Percentiles rank a stretch among this genome's conserved stretches.
Conservation (phyloP, 805 yeast genomes). For the Saccharomyces paradoxus region DNA sequence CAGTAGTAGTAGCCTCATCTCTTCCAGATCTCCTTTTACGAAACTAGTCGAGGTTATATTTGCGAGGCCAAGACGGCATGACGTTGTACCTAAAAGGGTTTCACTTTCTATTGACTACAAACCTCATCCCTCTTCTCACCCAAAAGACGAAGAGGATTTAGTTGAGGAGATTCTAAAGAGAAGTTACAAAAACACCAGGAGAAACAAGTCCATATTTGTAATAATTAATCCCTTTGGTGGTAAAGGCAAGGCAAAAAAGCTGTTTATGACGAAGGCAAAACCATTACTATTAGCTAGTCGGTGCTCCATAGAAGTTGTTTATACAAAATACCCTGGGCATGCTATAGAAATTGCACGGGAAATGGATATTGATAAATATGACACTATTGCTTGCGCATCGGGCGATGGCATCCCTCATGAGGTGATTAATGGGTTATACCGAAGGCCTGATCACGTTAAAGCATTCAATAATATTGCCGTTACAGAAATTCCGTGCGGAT, state of each 20-base stretch:
- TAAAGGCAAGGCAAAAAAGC: slow-evolving; percentile 58
- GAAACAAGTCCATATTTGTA: slow-evolving; percentile 46
- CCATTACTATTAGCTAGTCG: slow-evolving; percentile 72
- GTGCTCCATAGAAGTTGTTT: slow-evolving; percentile 44
- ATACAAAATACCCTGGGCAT: slow-evolving; percentile 64
- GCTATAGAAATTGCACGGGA: slow-evolving; percentile 62
- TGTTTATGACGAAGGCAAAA: slow-evolving; percentile 48
- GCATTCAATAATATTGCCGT: slow-evolving; percentile 62
- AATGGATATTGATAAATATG: slow-evolving; percentile 50
- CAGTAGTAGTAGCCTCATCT: background rate
- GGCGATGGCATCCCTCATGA: slow-evolving; percentile 98
- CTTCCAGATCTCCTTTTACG: background rate
- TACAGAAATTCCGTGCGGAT: slow-evolving; percentile 89
- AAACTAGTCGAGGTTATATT: slow-evolving; percentile 28
- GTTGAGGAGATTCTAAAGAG: slow-evolving; percentile 30
- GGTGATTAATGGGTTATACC: slow-evolving; percentile 78
- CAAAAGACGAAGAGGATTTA: slow-evolving; percentile 14
- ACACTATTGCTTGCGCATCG: slow-evolving; percentile 80
- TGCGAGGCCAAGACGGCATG: slow-evolving; percentile 31
- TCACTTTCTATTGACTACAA: slow-evolving; percentile 23
- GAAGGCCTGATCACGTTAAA: slow-evolving; percentile 51
- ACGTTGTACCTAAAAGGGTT: slow-evolving; percentile 31
- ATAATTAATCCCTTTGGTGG: slow-evolving; percentile 91
- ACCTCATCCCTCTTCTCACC: slow-evolving; percentile 4
- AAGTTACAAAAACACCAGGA: slow-evolving; percentile 35